Evolutionary conservation across 2,329 filamentous ascomycete genomes (phyloP).

Genomic region (Cyphellophora attinorum): DNA sequence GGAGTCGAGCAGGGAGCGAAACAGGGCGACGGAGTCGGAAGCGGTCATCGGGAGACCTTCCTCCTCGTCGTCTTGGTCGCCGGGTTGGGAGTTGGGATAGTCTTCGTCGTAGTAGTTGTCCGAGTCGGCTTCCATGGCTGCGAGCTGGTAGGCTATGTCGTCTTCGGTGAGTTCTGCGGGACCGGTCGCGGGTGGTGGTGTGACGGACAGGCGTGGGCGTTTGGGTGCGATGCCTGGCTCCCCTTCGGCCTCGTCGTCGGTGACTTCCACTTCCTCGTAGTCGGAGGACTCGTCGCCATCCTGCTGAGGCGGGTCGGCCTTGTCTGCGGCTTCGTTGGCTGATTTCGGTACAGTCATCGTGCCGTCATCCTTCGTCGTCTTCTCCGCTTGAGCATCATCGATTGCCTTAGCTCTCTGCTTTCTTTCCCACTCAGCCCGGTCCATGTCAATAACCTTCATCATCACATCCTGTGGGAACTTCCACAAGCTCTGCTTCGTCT

Average conservation of each 20-base stretch:
- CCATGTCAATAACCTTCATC: conserved; percentile 61
- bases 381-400: conserved; percentile 10
- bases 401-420: conserved; percentile 27
- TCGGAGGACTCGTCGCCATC: conserved; percentile 53
- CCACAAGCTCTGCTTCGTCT: conserved; percentile 87
- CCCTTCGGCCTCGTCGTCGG: conserved; percentile 40
- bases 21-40: conserved; percentile 66
- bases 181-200: conserved; percentile 32
- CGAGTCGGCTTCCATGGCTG: conserved; percentile 80
- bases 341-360: conserved; percentile 10
- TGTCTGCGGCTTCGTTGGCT: conserved; percentile 6
- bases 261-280: conserved; percentile 70
- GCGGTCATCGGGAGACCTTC: conserved; percentile 61
- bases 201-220: conserved; percentile 44
- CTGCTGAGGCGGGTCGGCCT: conserved; percentile 19
- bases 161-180: conserved; percentile 82
- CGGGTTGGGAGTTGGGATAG: conserved; percentile 53
- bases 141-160: conserved; percentile 86
- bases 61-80: conserved; percentile 56
- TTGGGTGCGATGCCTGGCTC: conserved; percentile 26
- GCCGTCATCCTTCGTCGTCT: conserved; percentile 13
- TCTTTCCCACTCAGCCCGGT: conserved; percentile 60
- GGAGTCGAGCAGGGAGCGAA: conserved; percentile 80
- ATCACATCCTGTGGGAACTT: conserved; percentile 82
- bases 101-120: conserved; percentile 64